Conservation (phyloP, 164 flowering plant genomes). For the Stephania cephalantha region DNA sequence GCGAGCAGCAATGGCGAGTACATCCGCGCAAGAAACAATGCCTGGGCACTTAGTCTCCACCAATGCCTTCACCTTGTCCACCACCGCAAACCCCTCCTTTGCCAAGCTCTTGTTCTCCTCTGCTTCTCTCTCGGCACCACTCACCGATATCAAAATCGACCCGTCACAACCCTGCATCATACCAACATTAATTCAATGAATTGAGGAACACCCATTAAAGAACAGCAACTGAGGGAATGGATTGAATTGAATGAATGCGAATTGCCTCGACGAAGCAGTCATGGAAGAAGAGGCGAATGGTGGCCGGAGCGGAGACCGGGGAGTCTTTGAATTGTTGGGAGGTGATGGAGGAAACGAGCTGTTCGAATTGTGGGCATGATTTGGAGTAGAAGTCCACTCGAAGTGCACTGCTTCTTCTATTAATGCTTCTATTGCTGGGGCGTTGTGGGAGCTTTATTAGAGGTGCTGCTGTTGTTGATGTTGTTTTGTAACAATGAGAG, state of each 20-base stretch:
- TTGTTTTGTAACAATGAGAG: background rate
- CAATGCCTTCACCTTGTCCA: constrained; percentile 58
- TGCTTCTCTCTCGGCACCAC: constrained; percentile 69
- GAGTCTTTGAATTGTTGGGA: constrained; percentile 49
- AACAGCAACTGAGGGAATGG: background rate
- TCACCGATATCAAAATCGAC: constrained; percentile 56
- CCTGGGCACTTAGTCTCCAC: constrained; percentile 86
- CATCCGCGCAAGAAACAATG: constrained; percentile 89
- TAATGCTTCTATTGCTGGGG: too few species aligned
- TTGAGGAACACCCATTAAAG: background rate
- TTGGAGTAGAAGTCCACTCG: constrained; percentile 53
- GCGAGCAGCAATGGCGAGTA: constrained; percentile 82
- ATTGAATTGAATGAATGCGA: background rate
- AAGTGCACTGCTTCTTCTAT: constrained; percentile 23
- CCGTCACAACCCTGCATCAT: constrained; percentile 76
- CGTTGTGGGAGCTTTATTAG: background rate
- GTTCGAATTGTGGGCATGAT: constrained; percentile 77
- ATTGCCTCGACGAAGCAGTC: constrained; percentile 90
- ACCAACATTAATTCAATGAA: background rate
- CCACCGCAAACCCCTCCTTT: constrained; percentile 49
- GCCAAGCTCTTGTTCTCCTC: constrained; percentile 54
- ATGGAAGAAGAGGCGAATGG: constrained; percentile 95
- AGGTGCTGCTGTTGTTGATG: background rate
- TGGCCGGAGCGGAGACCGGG: constrained; percentile 71
- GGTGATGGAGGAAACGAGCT: constrained; percentile 59